Evolutionary conservation across 768 basidiomycete genomes (phyloP), one percentile per base, ranked within the genome.

Genomic region (Mycena chlorophos): DNA sequence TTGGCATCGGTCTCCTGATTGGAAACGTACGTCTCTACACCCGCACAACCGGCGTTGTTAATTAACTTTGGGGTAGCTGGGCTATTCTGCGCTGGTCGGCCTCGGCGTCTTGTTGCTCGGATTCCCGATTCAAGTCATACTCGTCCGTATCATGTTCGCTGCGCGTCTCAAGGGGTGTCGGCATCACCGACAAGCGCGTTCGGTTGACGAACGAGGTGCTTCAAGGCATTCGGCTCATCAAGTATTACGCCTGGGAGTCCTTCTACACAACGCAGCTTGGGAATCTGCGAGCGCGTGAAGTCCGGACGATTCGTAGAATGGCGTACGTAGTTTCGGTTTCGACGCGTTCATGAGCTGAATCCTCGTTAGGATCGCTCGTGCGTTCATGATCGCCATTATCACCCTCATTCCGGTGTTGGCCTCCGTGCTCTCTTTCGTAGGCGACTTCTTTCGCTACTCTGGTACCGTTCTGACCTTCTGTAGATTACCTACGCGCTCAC

Each of bases 81-180:
- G 87, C 4, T 83, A 82, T 60, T 88, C 86, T 1, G 87, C 86
- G 0, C 75, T 90, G 14, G 87, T 88, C 20, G 86, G 84, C 0
- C 68, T 87, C 14, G 82, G 67, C 50, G 80, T 84, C 25, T 71
- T 88, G 19, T 51, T 87, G 2, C 53, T 85, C 6, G 82, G 81
- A 4, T 79, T 86, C 58, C 87, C 87, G 0, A 56, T 87, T 2
- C 85, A 88, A 65, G 65, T 78, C 26, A 30, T 80, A 20, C 72
- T 86, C 25, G 80, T 83, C 25, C 62, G 68, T 38, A 70, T 78
- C 39, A 80, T 87, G 74, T 80, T 84, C 63, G 64, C 58, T 10
- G 81, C 83, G 56, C 75, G 80, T n/a, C 28, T 71, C 73, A 52
- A 82, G 82, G 60, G 81, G 80, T 26, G 80, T 88, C 49, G 77